These are phyloP conservation scores for Colletotrichum musae DNA, from an alignment of 2,329 filamentous ascomycete genomes.

Conservation along the genomic window DNA sequence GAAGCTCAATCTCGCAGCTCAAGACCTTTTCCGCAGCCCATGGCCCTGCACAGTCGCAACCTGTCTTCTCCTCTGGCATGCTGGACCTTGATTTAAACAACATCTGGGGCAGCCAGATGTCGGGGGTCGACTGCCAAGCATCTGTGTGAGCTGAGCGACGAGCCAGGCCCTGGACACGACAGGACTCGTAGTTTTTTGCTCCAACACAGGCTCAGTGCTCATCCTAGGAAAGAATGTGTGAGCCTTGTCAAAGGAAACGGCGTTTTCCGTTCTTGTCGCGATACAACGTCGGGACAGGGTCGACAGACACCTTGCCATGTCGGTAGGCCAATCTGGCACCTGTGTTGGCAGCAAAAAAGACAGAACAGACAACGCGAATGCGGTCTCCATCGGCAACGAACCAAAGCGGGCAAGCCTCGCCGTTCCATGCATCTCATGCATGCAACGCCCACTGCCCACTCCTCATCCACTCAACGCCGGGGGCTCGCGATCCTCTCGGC, in stretches of 20 bases:
- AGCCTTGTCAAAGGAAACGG: neutral
- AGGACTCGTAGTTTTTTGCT: neutral
- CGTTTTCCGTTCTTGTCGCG: neutral
- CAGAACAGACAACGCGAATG: slow-evolving; percentile 1
- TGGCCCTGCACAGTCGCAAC: slow-evolving; percentile 9
- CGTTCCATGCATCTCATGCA: slow-evolving; percentile 26
- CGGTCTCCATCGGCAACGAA: slow-evolving; percentile 4
- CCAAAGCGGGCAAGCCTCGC: slow-evolving; percentile 12
- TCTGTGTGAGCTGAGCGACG: neutral
- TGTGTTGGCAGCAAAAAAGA: neutral
- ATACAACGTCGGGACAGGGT: neutral
- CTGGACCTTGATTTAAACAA: slow-evolving; percentile 1
- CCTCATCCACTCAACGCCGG: slow-evolving; percentile 25
- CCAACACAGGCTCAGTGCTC: neutral
- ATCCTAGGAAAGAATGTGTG: neutral
- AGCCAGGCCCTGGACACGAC: slow-evolving; percentile 1
- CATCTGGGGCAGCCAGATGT: neutral
- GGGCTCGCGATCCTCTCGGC: slow-evolving; percentile 15
- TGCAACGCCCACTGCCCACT: slow-evolving; percentile 9
- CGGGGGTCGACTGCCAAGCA: slow-evolving; percentile 10
- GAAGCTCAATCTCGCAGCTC: slow-evolving; percentile 31
- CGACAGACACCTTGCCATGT: neutral
- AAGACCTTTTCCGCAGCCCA: slow-evolving; percentile 21
- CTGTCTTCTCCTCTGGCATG: neutral
- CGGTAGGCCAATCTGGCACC: neutral